phyloP scores from a whole-genome alignment of 2,329 filamentous ascomycete species.

The Leptographium procerum region DNA sequence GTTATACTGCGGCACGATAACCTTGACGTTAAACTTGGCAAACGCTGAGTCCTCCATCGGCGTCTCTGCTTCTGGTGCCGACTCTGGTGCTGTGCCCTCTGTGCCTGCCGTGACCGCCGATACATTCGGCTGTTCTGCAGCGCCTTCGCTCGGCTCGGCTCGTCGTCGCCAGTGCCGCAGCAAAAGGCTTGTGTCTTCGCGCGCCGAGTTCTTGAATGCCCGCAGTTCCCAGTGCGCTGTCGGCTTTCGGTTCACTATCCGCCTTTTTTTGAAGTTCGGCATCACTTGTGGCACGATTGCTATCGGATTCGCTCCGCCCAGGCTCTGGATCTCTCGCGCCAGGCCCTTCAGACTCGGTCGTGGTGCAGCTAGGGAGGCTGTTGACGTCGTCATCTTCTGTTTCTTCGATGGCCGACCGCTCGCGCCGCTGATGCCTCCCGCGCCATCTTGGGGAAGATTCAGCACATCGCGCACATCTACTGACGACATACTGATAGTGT shows the following conservation, averaged over 20 bases:
- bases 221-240: constrained; percentile 54
- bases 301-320: constrained; percentile 56
- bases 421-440: constrained; percentile 18
- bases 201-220: constrained; percentile 67
- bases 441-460: constrained; percentile 56
- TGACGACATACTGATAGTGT: constrained; percentile 64
- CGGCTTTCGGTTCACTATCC: constrained; percentile 42
- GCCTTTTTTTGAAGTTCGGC: constrained; percentile 47
- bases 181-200: constrained; percentile 53
- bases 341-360: constrained; percentile 46
- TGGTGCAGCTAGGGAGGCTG: constrained; percentile 15
- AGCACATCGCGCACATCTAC: constrained; percentile 82
- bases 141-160: constrained; percentile 17
- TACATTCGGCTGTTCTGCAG: constrained; percentile 8
- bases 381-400: constrained; percentile 52
- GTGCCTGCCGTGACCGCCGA: not conserved
- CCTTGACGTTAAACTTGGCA: constrained; percentile 77
- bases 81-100: not conserved
- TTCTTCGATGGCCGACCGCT: constrained; percentile 57
- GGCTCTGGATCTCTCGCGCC: constrained; percentile 53
- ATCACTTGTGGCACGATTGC: constrained; percentile 49
- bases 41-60: constrained; percentile 52
- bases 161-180: constrained; percentile 71
- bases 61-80: constrained; percentile 9
- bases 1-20: constrained; percentile 69